Evolutionary conservation across 768 basidiomycete species (phyloP), one percentile per base, ranked within the genome.

Genomic region (Suillus paluster): DNA sequence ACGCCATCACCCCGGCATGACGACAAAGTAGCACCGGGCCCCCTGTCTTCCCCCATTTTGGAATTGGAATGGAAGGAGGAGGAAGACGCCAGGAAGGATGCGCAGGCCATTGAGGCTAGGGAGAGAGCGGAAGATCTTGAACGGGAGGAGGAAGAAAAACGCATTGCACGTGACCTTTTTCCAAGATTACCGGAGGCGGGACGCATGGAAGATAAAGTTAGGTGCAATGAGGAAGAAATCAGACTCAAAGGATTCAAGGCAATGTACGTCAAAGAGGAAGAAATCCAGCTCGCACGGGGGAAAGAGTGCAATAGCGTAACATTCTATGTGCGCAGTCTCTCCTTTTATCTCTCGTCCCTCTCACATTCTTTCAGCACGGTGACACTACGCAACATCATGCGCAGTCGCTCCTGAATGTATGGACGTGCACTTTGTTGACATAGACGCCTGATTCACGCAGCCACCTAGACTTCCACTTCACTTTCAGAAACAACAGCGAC

Each of bases 101-200:
- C 67, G 36, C 67, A 6, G 30, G n/a, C n/a, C n/a, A n/a, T n/a
- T n/a, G n/a, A n/a, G n/a, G 66, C 64, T 49, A 53, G 60, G n/a
- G 54, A 27, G 1, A 56, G 48, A 36, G 71, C 68, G 39, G 63
- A 67, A 10, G 55, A 59, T 45, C 48, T 54, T 19, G 48, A 34
- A 46, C 39, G 57, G 36, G 69, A 64, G 56, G 68, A 60, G 34
- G 69, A 72, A 48, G 67, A 64, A 11, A 69, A 58, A 7, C 69
- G 60, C 4, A 63, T 63, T 2, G 59, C 65, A 39, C 27, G 19
- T 19, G 17, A 50, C n/a, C n/a, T n/a, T 27, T 62, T 30, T 53
- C 62, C 4, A 38, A 71, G 61, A 49, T 70, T 77, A 42, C 60
- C 65, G 56, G 73, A 74, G 21, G 72, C 72, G 33, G 23, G 41